A percentile compares a stretch with the other conserved stretches of the same genome.
These are phyloP conservation scores for Ogataea hybrid DNA, from an alignment of 1,139 yeast species.

Conservation along the genomic window DNA sequence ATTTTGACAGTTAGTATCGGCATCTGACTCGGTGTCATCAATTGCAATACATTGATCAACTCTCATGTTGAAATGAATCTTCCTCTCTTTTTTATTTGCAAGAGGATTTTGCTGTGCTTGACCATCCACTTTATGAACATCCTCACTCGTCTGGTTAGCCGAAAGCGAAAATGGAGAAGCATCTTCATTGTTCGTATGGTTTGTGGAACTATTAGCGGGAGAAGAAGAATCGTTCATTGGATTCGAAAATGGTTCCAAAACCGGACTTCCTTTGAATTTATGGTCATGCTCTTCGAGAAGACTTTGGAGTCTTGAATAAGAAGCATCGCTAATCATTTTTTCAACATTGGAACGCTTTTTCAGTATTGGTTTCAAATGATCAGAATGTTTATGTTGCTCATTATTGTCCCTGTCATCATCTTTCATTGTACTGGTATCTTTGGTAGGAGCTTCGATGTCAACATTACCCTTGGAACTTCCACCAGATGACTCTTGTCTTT, in stretches of 20 bases:
- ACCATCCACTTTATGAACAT: constrained; percentile 5
- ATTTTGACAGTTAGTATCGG: constrained; percentile 24
- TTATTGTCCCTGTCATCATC: no score
- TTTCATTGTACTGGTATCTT: no score
- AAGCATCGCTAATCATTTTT: constrained; percentile 53
- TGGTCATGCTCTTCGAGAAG: constrained; percentile 32
- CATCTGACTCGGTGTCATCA: constrained; percentile 34
- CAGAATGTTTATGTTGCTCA: constrained; percentile 7
- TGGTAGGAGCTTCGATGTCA: no score
- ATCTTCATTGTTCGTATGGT: constrained; percentile 13
- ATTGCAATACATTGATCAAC: constrained; percentile 90
- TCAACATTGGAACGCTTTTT: constrained; percentile 54
- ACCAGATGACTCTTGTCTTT: constrained; percentile 3
- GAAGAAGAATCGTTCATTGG: constrained; percentile 21
- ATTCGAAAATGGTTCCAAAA: constrained; percentile 27
- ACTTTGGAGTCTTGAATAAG: constrained; percentile 42
- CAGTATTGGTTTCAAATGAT: constrained; percentile 49
- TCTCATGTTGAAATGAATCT: constrained; percentile 89
- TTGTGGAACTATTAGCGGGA: constrained; percentile 14
- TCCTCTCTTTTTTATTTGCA: constrained; percentile 44
- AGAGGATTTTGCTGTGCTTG: background rate
- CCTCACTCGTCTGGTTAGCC: constrained; percentile 19
- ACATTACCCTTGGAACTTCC: no score
- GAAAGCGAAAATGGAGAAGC: constrained; percentile 22
- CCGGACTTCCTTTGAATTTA: constrained; percentile 29